These are phyloP conservation scores for Mortierella antarctica DNA, from an alignment of 192 early-diverging fungal species.

Conservation along the genomic window DNA sequence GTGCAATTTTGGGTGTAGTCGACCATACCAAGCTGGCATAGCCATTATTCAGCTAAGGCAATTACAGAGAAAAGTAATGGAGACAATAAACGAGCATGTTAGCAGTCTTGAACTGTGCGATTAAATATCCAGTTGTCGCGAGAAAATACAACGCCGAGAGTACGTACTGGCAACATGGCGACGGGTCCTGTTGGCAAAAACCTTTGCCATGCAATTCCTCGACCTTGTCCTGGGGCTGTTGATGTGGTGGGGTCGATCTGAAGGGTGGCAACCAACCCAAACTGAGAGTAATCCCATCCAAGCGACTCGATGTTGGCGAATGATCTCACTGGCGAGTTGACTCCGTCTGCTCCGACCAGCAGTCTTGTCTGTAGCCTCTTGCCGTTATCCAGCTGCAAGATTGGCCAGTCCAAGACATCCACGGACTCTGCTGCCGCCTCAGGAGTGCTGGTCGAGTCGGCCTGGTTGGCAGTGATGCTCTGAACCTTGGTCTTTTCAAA, in stretches of 20 bases:
- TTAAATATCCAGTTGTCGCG: not conserved
- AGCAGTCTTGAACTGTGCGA: not conserved
- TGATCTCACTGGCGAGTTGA: slow-evolving; percentile 84
- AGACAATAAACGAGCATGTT: slow-evolving; percentile 9
- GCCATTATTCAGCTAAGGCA: slow-evolving; percentile 64
- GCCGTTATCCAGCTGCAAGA: slow-evolving; percentile 75
- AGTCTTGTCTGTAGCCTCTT: slow-evolving; percentile 72
- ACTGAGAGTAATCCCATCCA: slow-evolving; percentile 89
- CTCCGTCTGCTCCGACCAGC: slow-evolving; percentile 93
- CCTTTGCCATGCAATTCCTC: slow-evolving; percentile 84
- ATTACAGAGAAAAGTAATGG: not conserved
- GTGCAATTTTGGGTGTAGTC: slow-evolving; percentile 70
- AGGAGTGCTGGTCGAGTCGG: slow-evolving; percentile 1
- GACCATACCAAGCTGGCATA: slow-evolving; percentile 94
- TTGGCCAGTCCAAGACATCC: slow-evolving; percentile 76
- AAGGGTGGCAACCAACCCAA: slow-evolving; percentile 90
- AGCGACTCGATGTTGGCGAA: slow-evolving; percentile 84
- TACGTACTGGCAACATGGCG: slow-evolving; percentile 88
- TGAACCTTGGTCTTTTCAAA: slow-evolving; percentile 77
- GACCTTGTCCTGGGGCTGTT: slow-evolving; percentile 34
- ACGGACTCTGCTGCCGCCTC: not conserved
- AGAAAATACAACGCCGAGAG: not conserved
- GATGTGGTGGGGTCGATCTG: slow-evolving; percentile 74
- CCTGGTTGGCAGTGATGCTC: slow-evolving; percentile 54
- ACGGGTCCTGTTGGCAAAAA: slow-evolving; percentile 96